Conservation (phyloP, 441 rosid species). For the Omphalea diandra region DNA sequence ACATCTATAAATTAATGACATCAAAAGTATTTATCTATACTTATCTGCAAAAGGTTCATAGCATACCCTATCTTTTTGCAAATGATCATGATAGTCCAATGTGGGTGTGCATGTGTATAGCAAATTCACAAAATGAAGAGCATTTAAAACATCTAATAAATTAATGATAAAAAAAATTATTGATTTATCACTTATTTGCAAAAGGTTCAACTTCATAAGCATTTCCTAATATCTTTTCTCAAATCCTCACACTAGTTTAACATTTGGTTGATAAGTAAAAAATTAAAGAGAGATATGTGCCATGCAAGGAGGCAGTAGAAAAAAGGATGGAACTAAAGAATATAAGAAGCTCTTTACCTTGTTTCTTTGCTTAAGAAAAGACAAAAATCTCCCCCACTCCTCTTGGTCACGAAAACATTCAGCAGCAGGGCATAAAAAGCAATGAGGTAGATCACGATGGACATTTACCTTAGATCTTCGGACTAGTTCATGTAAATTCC, state of each 20-base stretch:
- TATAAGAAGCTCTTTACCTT: conserved; percentile 22
- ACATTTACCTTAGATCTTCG: conserved; percentile 3
- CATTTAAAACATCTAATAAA: background rate
- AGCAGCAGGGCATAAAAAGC: conserved; percentile 29
- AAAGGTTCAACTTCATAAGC: too few species aligned
- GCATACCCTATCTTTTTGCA: too few species aligned
- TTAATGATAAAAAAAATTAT: background rate
- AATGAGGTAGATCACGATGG: conserved; percentile 24
- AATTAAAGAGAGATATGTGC: background rate
- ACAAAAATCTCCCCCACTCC: conserved; percentile 37
- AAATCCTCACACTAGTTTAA: too few species aligned
- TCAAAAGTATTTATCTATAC: too few species aligned
- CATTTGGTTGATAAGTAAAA: background rate
- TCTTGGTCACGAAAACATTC: conserved; percentile 25
- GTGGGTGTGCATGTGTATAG: too few species aligned
- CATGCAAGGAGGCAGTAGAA: background rate
- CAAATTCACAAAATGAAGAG: background rate
- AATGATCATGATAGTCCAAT: too few species aligned
- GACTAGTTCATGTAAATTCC: conserved; percentile 24
- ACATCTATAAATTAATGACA: too few species aligned
- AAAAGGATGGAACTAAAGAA: background rate
- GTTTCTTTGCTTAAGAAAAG: conserved; percentile 16
- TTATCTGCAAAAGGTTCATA: too few species aligned
- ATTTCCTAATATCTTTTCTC: background rate
- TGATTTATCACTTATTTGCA: background rate